These are phyloP conservation scores for Sordariomycetes sp. DNA, from an alignment of 2,329 filamentous ascomycete species.

Conservation along the genomic window DNA sequence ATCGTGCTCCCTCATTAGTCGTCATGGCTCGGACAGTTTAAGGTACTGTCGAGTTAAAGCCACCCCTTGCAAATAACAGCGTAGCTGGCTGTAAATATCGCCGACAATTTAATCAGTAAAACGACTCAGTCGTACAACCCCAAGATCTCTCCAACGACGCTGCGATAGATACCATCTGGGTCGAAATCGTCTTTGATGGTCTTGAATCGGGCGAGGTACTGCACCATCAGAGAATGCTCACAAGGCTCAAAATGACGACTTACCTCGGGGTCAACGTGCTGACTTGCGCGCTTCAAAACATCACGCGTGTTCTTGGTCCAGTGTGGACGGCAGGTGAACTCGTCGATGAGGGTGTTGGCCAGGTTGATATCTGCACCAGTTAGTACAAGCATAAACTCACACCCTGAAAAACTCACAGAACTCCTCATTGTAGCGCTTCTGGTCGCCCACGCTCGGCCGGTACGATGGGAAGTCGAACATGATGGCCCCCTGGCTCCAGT, in stretches of 20 bases:
- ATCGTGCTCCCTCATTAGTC: too few relatives aligned
- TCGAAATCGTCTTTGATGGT: conserved; percentile 36
- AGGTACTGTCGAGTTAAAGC: too few relatives aligned
- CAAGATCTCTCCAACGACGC: conserved; percentile 37
- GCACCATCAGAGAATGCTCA: background rate
- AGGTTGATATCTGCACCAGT: conserved; percentile 28
- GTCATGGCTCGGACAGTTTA: too few relatives aligned
- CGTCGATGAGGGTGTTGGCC: conserved; percentile 33
- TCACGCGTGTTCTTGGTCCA: conserved; percentile 45
- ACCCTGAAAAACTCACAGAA: conserved; percentile 37
- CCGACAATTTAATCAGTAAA: too few relatives aligned
- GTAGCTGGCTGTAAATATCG: too few relatives aligned
- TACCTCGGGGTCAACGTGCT: conserved; percentile 36
- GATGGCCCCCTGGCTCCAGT: conserved; percentile 37
- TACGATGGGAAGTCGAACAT: conserved; percentile 46
- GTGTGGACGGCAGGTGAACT: conserved; percentile 41
- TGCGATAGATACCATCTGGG: conserved; percentile 35
- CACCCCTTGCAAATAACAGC: too few relatives aligned
- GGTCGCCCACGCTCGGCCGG: conserved; percentile 32
- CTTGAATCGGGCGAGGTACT: conserved; percentile 37
- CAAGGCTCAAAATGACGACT: conserved; percentile 7
- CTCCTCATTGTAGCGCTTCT: conserved; percentile 36
- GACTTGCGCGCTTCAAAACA: conserved; percentile 30
- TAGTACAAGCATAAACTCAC: conserved; percentile 4
- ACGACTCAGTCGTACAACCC: conserved; percentile 34